phyloP scores from a whole-genome alignment of 2,329 filamentous ascomycete genomes.

The Fusarium sp. region DNA sequence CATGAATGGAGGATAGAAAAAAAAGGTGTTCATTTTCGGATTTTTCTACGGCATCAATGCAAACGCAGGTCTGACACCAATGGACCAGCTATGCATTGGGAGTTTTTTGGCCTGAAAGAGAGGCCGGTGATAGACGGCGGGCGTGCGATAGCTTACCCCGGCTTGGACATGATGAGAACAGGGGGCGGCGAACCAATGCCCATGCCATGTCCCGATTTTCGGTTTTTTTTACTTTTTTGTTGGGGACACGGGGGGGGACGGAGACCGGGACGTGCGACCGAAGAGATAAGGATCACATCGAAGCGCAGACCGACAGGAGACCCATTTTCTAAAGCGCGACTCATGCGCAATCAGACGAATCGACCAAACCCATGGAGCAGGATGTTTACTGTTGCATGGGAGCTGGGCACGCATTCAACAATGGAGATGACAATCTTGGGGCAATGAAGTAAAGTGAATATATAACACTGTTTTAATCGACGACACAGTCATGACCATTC shows the following conservation, averaged over 20 bases:
- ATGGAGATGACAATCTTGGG: conserved; percentile 29
- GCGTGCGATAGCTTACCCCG: conserved; percentile 18
- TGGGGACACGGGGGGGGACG: conserved; percentile 25
- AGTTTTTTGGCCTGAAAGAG: conserved; percentile 35
- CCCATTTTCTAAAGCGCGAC: conserved; percentile 35
- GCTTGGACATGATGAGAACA: conserved; percentile 41
- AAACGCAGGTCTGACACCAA: conserved; percentile 18
- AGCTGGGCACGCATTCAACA: conserved; percentile 29
- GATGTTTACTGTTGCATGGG: conserved; percentile 32
- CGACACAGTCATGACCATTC: conserved; percentile 31
- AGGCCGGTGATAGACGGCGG: conserved; percentile 40
- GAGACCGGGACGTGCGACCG: conserved; percentile 30
- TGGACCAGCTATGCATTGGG: conserved; percentile 39
- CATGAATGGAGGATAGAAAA: conserved; percentile 13
- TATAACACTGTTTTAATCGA: conserved; percentile 42
- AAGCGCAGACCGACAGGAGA: conserved; percentile 30
- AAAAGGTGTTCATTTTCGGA: conserved; percentile 20
- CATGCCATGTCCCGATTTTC: conserved; percentile 30
- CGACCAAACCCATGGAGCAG: conserved; percentile 24
- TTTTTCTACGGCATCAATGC: conserved; percentile 31
- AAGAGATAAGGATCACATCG: conserved; percentile 39
- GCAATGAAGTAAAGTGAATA: conserved; percentile 31
- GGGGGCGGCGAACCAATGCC: conserved; percentile 21
- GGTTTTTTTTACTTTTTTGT: conserved; percentile 38
- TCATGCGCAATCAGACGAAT: conserved; percentile 29